Evolutionary conservation across 2,329 filamentous ascomycete species (phyloP), one percentile per base, ranked within the genome.

Genomic region (Pseudocercospora musae): DNA sequence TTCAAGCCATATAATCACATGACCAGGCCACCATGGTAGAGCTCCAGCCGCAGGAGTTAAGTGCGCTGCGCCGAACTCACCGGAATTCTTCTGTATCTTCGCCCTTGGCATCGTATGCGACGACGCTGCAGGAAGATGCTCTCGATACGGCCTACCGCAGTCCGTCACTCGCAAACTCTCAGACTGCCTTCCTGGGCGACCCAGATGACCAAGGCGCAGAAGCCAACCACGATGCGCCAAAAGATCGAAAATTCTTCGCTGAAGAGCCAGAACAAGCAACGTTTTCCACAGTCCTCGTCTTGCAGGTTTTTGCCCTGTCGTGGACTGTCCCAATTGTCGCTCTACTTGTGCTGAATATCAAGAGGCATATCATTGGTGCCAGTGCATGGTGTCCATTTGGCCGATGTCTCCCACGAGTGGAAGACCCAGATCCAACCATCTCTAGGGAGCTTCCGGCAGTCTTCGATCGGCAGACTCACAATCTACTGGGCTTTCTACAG

Each of bases 401-500:
- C 6, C 42, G 62, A 10, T 74, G 70, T 56, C 61, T 37, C 2
- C 58, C 58, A 7, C 37, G 33, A 18, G 21, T 61, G n/a, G 48
- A 68, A 56, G 31, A 58, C 64, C 9, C 21, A 56, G 37, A 25
- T 15, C 25, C 46, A 49, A 52, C 33, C 27, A 21, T 46, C 20
- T 31, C 29, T 8, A 25, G 31, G 44, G 23, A 15, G 40, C 52
- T 31, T 4, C 50, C 44, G 8, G 56, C 53, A 11, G 61, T 64
- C 27, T 67, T 72, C 27, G 69, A 74, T 42, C 59, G 60, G 9
- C 54, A 66, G 10, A 65, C 69, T 23, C 72, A 72, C 60, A 67
- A 74, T 48, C 42, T 73, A 0, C 60, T 73, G 4, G 73, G 72
- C n/a, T 64, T 60, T 2, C 64, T 75, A 10, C 73, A 74, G 57